Evolutionary conservation across 768 basidiomycete species (phyloP).

Genomic region (Leccinum variicolor): DNA sequence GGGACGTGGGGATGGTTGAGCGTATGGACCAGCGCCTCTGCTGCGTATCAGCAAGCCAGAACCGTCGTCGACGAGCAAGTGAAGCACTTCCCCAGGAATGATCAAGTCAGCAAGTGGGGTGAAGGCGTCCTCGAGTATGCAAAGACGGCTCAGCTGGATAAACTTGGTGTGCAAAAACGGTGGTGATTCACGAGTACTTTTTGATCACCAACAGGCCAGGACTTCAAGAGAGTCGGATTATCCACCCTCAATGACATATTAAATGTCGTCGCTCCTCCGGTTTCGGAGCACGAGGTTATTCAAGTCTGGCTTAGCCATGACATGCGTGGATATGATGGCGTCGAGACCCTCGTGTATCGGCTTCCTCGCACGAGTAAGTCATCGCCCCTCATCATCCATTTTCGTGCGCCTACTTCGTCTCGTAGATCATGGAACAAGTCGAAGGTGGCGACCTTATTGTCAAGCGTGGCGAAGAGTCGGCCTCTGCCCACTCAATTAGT

Average conservation of each 20-base stretch:
- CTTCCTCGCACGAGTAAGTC: constrained; percentile 70
- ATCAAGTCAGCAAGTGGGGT: constrained; percentile 85
- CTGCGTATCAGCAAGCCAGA: constrained; percentile 83
- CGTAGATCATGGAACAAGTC: constrained; percentile 89
- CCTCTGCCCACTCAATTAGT: too few species aligned
- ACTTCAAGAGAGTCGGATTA: constrained; percentile 83
- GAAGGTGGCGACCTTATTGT: constrained; percentile 90
- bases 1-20: constrained; percentile 79
- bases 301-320: constrained; percentile 95
- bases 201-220: constrained; percentile 58
- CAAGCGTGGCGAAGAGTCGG: constrained; percentile 79
- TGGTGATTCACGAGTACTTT: not conserved
- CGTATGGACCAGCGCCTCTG: constrained; percentile 86
- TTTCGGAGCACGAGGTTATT: constrained; percentile 97
- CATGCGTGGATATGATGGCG: constrained; percentile 94
- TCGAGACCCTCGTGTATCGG: constrained; percentile 93
- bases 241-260: constrained; percentile 89
- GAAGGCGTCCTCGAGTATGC: constrained; percentile 86
- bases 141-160: constrained; percentile 86
- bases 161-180: constrained; percentile 62
- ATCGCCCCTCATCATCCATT: not conserved
- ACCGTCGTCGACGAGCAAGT: constrained; percentile 92
- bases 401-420: constrained; percentile 2
- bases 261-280: constrained; percentile 96
- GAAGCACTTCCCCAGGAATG: constrained; percentile 80